Percentiles rank a stretch among this genome's conserved stretches.
Conservation (phyloP, 164 flowering plant genomes). For the Stephania cephalantha region DNA sequence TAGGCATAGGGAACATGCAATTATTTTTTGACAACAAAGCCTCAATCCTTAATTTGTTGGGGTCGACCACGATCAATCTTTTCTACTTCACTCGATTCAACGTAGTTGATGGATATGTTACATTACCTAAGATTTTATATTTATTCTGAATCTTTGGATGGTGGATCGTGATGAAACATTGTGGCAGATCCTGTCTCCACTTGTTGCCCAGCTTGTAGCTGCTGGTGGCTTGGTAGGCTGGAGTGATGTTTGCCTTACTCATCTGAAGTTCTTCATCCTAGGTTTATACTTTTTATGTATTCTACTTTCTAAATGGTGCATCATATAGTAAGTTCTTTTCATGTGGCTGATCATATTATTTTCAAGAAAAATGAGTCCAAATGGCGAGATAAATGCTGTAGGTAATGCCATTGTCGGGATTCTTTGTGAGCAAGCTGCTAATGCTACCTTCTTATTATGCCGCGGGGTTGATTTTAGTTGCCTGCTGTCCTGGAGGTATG, state of each 20-base stretch:
- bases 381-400: constrained; percentile 21
- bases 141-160: background rate
- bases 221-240: constrained; percentile 20
- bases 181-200: constrained; percentile 11
- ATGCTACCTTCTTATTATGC: constrained; percentile 79
- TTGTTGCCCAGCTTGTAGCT: constrained; percentile 23
- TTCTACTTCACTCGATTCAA: too few relatives aligned
- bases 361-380: constrained; percentile 1
- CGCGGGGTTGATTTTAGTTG: constrained; percentile 88
- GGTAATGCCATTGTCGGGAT: constrained; percentile 93
- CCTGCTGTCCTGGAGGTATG: constrained; percentile 90
- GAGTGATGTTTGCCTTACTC: constrained; percentile 29
- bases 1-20: background rate
- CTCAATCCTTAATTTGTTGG: too few relatives aligned
- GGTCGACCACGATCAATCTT: too few relatives aligned
- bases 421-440: constrained; percentile 70
- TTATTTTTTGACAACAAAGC: too few relatives aligned
- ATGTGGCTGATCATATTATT: background rate
- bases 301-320: background rate
- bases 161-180: background rate
- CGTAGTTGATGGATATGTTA: too few relatives aligned
- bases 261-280: constrained; percentile 19
- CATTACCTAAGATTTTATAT: background rate
- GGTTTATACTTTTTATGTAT: background rate
- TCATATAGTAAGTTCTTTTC: background rate